phyloP scores from a whole-genome alignment of 2,329 filamentous ascomycete species.

The Pseudogymnoascus sp. region DNA sequence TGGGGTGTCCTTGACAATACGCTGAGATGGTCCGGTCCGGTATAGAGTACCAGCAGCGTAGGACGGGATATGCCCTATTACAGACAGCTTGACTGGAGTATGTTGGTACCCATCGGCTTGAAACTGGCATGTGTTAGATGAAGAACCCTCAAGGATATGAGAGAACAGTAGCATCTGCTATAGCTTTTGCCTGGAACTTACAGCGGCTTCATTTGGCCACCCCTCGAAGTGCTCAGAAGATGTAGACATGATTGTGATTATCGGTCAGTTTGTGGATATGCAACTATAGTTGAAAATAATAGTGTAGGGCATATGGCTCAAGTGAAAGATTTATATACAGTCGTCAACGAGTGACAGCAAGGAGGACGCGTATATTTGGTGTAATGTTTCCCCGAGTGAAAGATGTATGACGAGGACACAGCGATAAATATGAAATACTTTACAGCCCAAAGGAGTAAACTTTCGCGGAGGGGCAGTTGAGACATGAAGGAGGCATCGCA shows the following conservation, averaged over 20 bases:
- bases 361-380: conserved; percentile 3
- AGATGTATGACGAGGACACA: conserved; percentile 17
- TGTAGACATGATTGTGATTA: background rate
- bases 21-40: conserved; percentile 64
- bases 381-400: background rate
- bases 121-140: background rate
- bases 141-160: background rate
- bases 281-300: background rate
- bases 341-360: background rate
- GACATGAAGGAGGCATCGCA: background rate
- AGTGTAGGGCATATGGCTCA: background rate
- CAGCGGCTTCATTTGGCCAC: background rate
- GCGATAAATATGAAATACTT: conserved; percentile 22
- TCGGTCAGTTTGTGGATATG: background rate
- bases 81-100: conserved; percentile 49
- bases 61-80: conserved; percentile 59
- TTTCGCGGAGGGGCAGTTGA: conserved; percentile 18
- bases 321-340: background rate
- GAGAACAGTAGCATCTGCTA: background rate
- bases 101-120: conserved; percentile 11
- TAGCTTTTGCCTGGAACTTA: background rate
- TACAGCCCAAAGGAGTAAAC: conserved; percentile 16
- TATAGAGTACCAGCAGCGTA: conserved; percentile 67
- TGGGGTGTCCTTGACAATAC: conserved; percentile 49
- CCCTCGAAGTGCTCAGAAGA: background rate